phyloP scores from a whole-genome alignment of 2,329 filamentous ascomycete genomes.

The Claviceps spartinae region DNA sequence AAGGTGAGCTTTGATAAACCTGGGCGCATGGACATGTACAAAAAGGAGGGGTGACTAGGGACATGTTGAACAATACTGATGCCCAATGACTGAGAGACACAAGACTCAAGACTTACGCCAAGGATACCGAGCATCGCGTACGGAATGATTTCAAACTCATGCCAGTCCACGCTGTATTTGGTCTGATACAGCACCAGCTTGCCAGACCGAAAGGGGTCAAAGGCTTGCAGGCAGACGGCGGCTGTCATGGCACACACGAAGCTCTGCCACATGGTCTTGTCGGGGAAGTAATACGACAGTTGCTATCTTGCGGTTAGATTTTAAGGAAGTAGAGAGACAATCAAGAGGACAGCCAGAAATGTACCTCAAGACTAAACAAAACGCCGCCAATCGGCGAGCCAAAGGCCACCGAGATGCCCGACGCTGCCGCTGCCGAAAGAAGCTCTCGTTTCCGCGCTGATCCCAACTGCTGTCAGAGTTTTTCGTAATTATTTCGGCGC shows the following conservation, averaged over 20 bases:
- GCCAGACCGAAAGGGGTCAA: slow-evolving; percentile 89
- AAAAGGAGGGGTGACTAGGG: neutral
- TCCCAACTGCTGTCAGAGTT: neutral
- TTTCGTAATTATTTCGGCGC: neutral
- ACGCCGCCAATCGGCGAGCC: slow-evolving; percentile 90
- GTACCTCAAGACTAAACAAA: slow-evolving; percentile 81
- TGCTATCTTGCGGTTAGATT: slow-evolving; percentile 35
- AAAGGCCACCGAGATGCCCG: slow-evolving; percentile 88
- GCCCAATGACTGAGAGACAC: slow-evolving; percentile 5
- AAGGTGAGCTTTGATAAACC: neutral
- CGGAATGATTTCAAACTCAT: slow-evolving; percentile 83
- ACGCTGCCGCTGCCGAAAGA: slow-evolving; percentile 79
- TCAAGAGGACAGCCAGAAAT: slow-evolving; percentile 1
- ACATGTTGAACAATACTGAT: neutral
- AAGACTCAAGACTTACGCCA: slow-evolving; percentile 36
- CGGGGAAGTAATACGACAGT: slow-evolving; percentile 93
- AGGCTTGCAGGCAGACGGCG: slow-evolving; percentile 78
- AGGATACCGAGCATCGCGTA: slow-evolving; percentile 77
- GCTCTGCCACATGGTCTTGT: slow-evolving; percentile 99
- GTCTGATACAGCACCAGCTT: slow-evolving; percentile 95
- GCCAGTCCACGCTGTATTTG: slow-evolving; percentile 82
- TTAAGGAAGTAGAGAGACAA: neutral
- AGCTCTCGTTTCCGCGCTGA: slow-evolving; percentile 84
- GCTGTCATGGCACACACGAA: slow-evolving; percentile 99
- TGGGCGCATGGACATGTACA: neutral